phyloP scores from a whole-genome alignment of 345 rosid species.

The Hirschfeldia incana region DNA sequence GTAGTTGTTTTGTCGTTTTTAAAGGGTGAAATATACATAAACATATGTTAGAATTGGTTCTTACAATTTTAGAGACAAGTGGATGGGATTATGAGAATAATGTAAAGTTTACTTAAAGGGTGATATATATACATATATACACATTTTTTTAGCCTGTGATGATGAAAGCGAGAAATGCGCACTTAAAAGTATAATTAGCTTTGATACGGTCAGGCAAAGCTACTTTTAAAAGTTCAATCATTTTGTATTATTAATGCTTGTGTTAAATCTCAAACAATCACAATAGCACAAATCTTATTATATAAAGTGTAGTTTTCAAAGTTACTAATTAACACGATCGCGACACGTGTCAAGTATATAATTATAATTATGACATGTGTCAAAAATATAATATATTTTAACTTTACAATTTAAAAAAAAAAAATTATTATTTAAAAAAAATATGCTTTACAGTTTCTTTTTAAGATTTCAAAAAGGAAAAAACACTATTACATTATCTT shows the following conservation, averaged over 20 bases:
- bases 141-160: neutral
- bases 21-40: neutral
- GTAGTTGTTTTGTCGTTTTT: neutral
- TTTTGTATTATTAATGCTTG: neutral
- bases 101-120: constrained; percentile 14
- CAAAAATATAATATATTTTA: too few relatives aligned
- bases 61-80: too few relatives aligned
- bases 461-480: too few relatives aligned
- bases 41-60: neutral
- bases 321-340: too few relatives aligned
- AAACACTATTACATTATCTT: too few relatives aligned
- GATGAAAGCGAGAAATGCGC: constrained; percentile 24
- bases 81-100: neutral
- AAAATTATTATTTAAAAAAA: too few relatives aligned
- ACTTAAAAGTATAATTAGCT: neutral
- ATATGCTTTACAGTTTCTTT: too few relatives aligned
- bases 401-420: too few relatives aligned
- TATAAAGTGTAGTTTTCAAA: too few relatives aligned
- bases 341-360: too few relatives aligned
- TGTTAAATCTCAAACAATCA: neutral
- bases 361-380: too few relatives aligned
- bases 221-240: neutral
- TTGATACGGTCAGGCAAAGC: constrained; percentile 19
- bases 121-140: neutral
- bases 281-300: neutral